A percentile compares a stretch with the other conserved stretches of the same genome.
phyloP scores from a whole-genome alignment of 768 basidiomycete genomes.

The Hericium erinaceus region DNA sequence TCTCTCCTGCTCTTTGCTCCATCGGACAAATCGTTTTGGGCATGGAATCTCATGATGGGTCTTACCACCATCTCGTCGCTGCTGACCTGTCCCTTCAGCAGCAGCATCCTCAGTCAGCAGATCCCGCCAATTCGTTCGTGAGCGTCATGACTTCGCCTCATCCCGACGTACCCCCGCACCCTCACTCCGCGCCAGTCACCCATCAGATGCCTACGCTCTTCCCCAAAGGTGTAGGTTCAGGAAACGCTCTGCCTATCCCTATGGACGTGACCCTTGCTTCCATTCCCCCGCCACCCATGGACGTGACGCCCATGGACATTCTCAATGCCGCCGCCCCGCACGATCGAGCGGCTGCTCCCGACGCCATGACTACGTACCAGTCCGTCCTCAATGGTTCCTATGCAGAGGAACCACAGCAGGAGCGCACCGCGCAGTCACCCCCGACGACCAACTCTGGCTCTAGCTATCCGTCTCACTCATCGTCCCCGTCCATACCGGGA shows the following conservation, averaged over 20 bases:
- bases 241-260: slow-evolving; percentile 12
- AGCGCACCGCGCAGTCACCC: slow-evolving; percentile 21
- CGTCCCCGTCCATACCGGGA: slow-evolving; percentile 24
- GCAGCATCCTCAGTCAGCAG: slow-evolving; percentile 5
- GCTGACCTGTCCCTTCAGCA: background rate
- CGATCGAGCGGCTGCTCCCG: slow-evolving; percentile 5
- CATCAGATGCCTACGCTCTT: slow-evolving; percentile 17
- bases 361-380: slow-evolving; percentile 7
- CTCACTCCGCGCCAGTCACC: slow-evolving; percentile 5
- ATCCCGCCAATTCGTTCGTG: slow-evolving; percentile 9
- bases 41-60: background rate
- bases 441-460: slow-evolving; percentile 24
- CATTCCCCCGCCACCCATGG: slow-evolving; percentile 18
- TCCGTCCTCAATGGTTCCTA: slow-evolving; percentile 5
- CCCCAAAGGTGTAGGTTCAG: slow-evolving; percentile 15
- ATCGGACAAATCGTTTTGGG: background rate
- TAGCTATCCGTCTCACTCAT: slow-evolving; percentile 23
- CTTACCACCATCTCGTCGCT: background rate
- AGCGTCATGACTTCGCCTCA: slow-evolving; percentile 11
- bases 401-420: slow-evolving; percentile 12
- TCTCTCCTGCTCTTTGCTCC: background rate
- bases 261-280: slow-evolving; percentile 13
- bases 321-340: slow-evolving; percentile 5
- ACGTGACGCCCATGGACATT: slow-evolving; percentile 11
- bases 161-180: slow-evolving; percentile 13